Evolutionary conservation across 768 basidiomycete genomes (phyloP).

Genomic region (Lentinula edodes): DNA sequence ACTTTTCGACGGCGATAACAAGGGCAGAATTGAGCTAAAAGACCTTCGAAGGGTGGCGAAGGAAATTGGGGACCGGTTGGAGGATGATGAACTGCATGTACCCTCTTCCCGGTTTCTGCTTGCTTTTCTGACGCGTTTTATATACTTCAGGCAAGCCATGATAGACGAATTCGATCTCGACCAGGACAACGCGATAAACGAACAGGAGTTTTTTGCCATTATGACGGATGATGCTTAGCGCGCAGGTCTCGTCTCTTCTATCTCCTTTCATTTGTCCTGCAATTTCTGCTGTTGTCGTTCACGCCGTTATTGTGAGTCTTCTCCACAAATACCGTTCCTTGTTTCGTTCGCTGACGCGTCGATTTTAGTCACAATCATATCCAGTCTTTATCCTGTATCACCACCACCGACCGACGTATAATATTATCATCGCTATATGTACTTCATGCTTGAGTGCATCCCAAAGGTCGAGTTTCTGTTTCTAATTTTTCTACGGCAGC

Average conservation of each 20-base stretch:
- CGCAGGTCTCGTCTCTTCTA: not conserved
- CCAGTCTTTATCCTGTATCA: not conserved
- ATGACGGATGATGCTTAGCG: conserved; percentile 87
- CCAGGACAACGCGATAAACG: conserved; percentile 95
- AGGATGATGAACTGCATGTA: conserved; percentile 94
- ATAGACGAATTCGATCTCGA: conserved; percentile 99
- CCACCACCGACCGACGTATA: not conserved
- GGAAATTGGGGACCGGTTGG: conserved; percentile 91
- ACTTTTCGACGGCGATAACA: conserved; percentile 93
- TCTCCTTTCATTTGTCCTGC: not conserved
- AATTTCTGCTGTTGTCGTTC: not conserved
- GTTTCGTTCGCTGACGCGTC: not conserved
- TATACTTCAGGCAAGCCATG: conserved; percentile 86
- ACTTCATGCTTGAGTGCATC: not conserved
- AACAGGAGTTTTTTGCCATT: conserved; percentile 94
- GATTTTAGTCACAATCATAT: not conserved
- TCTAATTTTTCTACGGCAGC: too few species aligned
- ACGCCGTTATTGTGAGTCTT: not conserved
- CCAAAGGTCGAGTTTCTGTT: not conserved
- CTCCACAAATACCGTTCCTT: not conserved
- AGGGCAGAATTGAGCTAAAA: conserved; percentile 87
- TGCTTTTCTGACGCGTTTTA: not conserved
- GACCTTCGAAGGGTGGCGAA: conserved; percentile 93
- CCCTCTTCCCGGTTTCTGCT: not conserved
- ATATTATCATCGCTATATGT: not conserved